These are phyloP conservation scores for Backusella morwellensis DNA, from an alignment of 192 early-diverging fungal genomes.

Conservation along the genomic window DNA sequence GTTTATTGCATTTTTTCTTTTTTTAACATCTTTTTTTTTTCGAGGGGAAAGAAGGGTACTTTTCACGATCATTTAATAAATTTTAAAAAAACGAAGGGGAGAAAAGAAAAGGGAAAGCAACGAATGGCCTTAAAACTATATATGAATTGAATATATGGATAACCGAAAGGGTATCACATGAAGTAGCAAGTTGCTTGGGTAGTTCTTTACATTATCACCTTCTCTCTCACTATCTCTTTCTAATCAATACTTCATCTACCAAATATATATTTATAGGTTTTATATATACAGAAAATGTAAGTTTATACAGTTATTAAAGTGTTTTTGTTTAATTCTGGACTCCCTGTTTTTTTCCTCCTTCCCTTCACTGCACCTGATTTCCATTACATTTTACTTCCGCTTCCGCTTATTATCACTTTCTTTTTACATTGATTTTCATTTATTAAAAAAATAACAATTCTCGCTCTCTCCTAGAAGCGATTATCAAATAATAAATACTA, in stretches of 20 bases:
- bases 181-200: no score
- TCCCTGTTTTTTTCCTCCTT: neutral
- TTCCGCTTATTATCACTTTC: neutral
- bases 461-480: neutral
- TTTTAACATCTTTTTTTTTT: neutral
- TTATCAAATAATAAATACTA: neutral
- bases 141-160: neutral
- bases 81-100: neutral
- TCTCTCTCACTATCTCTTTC: no score
- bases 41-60: neutral
- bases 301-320: no score
- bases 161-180: no score
- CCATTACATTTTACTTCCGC: neutral
- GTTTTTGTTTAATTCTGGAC: neutral
- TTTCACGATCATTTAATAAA: neutral
- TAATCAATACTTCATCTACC: no score
- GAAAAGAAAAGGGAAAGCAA: neutral
- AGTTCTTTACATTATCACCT: no score
- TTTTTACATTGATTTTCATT: neutral
- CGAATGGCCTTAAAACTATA: neutral
- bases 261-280: neutral
- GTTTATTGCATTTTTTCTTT: neutral
- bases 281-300: neutral
- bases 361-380: neutral
- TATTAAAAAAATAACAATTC: neutral